Evolutionary conservation across 352 stramenopile genomes (phyloP), one percentile per base, ranked within the genome.

Genomic region (Globisporangium irregulare): DNA sequence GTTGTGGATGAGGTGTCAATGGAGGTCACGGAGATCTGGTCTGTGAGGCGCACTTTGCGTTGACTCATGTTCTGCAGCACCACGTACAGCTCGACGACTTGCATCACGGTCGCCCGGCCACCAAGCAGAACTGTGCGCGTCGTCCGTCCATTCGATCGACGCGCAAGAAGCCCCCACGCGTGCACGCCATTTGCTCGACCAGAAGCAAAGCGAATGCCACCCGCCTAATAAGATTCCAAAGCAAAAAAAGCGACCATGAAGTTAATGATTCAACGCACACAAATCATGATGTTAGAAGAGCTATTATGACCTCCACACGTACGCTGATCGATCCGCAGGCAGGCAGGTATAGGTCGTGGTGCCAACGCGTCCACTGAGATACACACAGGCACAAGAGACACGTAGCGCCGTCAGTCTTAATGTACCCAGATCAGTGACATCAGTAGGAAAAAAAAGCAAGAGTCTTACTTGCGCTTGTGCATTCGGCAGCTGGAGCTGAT

Each of bases 51-150:
- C 22, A 85, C 70, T 22, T 61, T 43, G 14, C 48, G 15, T 9
- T 43, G 53, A 18, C 72, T 71, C 58, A 80, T 60, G 59, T 85
- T 89, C 66, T 89, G 81, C 54, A 87, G 67, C 20, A 87, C 69
- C n/a, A 89, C 46, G 61, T 80, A 79, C 20, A 89, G 70, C 66
- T 87, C 75, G 24, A 87, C 78, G 53, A 89, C 76, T 65, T 89
- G 81, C 67, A 79, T 82, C 22, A 85, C 79, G 0, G 75, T 72
- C 9, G 78, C 74, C 46, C 76, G 76, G 59, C 79, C 73, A 15
- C 76, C 72, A 24, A 83, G 59, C 24, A 89, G 58, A 29, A 89
- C 79, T 0, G 81, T 83, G 4, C 81, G 74, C 32, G 79, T 89
- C 20, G 81, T 89, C 36, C 73, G 79, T 20, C 81, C 81, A 36